Conservation (phyloP, 2,329 filamentous ascomycete genomes). For the Plenodomus biglobosus region DNA sequence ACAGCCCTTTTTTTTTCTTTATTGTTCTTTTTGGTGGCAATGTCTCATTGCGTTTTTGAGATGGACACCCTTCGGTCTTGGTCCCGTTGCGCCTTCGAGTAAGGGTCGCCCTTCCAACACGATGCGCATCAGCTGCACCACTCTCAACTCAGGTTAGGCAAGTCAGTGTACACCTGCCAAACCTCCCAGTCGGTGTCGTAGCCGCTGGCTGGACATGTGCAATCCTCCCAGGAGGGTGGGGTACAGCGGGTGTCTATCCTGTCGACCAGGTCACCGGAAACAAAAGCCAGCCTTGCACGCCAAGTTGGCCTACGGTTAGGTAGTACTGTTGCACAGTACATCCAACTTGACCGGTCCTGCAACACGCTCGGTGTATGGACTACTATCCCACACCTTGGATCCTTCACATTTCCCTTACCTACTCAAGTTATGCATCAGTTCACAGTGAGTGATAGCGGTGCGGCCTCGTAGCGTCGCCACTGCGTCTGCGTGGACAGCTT, state of each 20-base stretch:
- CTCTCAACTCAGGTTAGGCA: too few relatives aligned
- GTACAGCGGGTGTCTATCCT: not conserved
- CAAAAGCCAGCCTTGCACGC: not conserved
- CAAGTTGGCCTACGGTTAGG: not conserved
- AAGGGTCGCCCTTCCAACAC: not conserved
- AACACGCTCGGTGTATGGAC: too few relatives aligned
- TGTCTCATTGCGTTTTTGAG: not conserved
- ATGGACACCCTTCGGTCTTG: not conserved
- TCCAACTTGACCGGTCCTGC: not conserved
- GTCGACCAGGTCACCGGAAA: not conserved
- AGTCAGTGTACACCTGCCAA: not conserved
- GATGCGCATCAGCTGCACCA: not conserved
- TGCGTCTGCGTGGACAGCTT: not conserved
- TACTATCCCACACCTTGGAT: too few relatives aligned
- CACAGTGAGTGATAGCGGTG: not conserved
- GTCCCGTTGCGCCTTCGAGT: not conserved
- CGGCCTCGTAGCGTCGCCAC: not conserved
- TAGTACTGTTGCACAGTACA: not conserved
- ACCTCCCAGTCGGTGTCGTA: not conserved
- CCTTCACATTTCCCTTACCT: not conserved
- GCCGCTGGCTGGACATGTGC: not conserved
- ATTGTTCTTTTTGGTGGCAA: not conserved
- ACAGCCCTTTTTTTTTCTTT: not conserved
- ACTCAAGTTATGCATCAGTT: not conserved
- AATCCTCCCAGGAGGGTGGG: not conserved